Evolutionary conservation across 345 rosid species (phyloP).

Genomic region (Melaleuca alternifolia): DNA sequence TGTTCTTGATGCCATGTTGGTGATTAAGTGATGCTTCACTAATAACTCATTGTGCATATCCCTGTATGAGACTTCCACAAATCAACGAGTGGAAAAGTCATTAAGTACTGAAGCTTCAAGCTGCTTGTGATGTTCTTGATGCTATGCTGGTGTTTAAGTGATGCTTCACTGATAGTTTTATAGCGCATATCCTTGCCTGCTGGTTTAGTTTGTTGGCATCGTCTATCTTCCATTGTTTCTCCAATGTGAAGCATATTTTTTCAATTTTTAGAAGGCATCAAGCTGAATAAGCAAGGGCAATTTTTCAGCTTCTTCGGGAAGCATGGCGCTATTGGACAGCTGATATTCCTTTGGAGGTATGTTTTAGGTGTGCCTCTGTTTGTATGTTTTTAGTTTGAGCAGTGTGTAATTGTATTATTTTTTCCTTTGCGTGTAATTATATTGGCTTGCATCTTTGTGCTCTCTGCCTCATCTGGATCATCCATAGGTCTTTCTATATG

Average conservation of each 20-base stretch:
- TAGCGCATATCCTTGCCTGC: background rate
- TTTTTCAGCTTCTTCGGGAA: constrained; percentile 95
- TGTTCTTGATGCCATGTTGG: too few species aligned
- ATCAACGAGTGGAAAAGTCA: too few species aligned
- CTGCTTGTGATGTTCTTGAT: constrained; percentile 97
- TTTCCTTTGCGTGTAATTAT: background rate
- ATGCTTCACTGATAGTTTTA: background rate
- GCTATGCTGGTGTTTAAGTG: constrained; percentile 84
- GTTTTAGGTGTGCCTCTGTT: too few species aligned
- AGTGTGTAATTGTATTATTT: background rate
- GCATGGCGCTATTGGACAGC: constrained; percentile 99
- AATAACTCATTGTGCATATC: too few species aligned
- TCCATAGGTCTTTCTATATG: constrained; percentile 71
- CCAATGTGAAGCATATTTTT: background rate
- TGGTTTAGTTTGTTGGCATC: background rate
- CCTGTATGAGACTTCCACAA: too few species aligned
- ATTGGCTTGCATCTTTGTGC: background rate
- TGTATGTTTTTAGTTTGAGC: too few species aligned
- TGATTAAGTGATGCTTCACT: too few species aligned
- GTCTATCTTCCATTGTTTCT: background rate
- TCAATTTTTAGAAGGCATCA: constrained; percentile 78
- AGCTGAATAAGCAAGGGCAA: constrained; percentile 91
- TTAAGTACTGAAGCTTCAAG: background rate
- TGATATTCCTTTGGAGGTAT: constrained; percentile 90
- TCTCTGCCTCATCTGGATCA: constrained; percentile 1